phyloP scores from a whole-genome alignment of 352 stramenopile species.

The Halophytophthora batemanensis region DNA sequence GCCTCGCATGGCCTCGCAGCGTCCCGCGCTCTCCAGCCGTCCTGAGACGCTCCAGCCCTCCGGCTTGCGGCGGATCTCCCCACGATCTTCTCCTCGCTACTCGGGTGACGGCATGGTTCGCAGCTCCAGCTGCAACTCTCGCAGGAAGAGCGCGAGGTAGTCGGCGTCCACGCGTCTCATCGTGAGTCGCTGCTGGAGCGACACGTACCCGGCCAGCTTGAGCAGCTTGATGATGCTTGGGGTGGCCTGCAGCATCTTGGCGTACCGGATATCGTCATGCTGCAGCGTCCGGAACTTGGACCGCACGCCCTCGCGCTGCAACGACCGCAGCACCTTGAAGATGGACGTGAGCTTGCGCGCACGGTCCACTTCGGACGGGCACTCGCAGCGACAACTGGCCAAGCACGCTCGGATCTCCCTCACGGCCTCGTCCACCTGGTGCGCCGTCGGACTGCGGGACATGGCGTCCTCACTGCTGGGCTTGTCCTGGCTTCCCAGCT shows the following conservation, averaged over 20 bases:
- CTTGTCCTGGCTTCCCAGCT: slow-evolving; percentile 33
- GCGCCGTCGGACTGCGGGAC: slow-evolving; percentile 28
- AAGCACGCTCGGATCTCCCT: slow-evolving; percentile 52
- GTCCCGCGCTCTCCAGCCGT: no score
- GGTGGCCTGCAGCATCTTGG: slow-evolving; percentile 57
- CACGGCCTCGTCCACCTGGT: slow-evolving; percentile 45
- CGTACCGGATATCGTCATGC: slow-evolving; percentile 72
- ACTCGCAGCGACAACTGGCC: slow-evolving; percentile 57
- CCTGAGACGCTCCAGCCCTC: no score
- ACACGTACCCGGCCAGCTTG: slow-evolving; percentile 74
- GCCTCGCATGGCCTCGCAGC: no score
- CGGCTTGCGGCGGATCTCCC: no score
- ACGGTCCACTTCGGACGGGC: slow-evolving; percentile 59
- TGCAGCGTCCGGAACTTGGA: slow-evolving; percentile 67
- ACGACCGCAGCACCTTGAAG: slow-evolving; percentile 63
- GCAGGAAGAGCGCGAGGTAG: slow-evolving; percentile 61
- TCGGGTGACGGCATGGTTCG: no score
- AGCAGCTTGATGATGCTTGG: slow-evolving; percentile 76
- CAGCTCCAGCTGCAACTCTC: slow-evolving; percentile 45
- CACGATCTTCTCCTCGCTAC: background rate
- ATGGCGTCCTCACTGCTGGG: slow-evolving; percentile 59
- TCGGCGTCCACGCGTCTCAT: slow-evolving; percentile 70
- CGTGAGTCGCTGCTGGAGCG: slow-evolving; percentile 63
- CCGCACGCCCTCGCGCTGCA: slow-evolving; percentile 58
- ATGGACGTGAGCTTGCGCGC: slow-evolving; percentile 64